A percentile compares a stretch with the other conserved stretches of the same genome.
phyloP scores from a whole-genome alignment of 352 stramenopile genomes.

The Lagenidium giganteum region DNA sequence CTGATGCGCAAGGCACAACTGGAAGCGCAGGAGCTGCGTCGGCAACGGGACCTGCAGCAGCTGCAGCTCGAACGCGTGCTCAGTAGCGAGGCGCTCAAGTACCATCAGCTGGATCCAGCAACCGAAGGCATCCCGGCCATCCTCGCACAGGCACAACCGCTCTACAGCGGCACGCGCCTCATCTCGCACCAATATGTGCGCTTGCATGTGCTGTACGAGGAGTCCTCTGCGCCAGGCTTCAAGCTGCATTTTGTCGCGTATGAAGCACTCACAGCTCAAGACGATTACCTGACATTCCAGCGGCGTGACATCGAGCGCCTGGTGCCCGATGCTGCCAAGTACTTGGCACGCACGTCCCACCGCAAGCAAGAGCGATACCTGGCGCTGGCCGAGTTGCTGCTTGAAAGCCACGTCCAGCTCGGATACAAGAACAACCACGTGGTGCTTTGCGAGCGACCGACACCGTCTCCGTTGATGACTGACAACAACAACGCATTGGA shows the following conservation, averaged over 20 bases:
- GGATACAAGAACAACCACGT: conserved; percentile 50
- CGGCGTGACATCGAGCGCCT: conserved; percentile 17
- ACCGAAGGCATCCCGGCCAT: conserved; percentile 33
- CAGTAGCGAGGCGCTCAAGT: conserved; percentile 27
- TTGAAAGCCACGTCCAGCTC: conserved; percentile 29
- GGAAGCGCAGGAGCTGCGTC: conserved; percentile 16
- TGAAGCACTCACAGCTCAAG: conserved; percentile 26
- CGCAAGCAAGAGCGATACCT: conserved; percentile 22
- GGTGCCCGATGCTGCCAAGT: too few species aligned
- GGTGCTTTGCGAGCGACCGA: conserved; percentile 34
- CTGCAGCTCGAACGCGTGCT: conserved; percentile 30
- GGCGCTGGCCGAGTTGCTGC: conserved; percentile 24
- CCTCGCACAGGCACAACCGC: conserved; percentile 18
- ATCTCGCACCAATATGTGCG: conserved; percentile 29
- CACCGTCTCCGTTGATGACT: too few species aligned
- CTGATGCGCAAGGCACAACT: conserved; percentile 28
- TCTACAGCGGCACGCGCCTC: conserved; percentile 23
- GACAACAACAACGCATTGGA: too few species aligned
- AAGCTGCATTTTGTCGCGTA: too few species aligned
- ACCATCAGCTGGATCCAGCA: conserved; percentile 22
- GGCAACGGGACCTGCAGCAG: conserved; percentile 21
- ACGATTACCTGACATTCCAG: conserved; percentile 27
- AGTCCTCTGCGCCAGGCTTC: conserved; percentile 17
- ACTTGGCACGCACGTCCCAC: too few species aligned
- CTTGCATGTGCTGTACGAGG: conserved; percentile 45